A percentile compares a stretch with the other conserved stretches of the same genome.
Conservation (phyloP, 169 alveolate genomes). For the Cryptosporidium baileyi region DNA sequence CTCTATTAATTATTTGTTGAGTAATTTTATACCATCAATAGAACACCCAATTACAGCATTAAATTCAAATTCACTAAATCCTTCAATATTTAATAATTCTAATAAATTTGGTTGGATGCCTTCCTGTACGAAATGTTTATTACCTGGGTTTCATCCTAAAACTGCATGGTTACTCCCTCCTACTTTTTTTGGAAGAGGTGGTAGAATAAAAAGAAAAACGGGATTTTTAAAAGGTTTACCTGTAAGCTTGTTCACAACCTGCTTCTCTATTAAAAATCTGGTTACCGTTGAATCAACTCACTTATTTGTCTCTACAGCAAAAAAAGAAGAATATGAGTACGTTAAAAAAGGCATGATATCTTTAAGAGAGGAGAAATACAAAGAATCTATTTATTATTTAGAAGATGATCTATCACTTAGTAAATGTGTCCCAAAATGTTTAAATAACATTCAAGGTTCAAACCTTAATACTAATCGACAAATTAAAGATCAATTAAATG, state of each 20-base stretch:
- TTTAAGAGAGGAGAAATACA: slow-evolving; percentile 7
- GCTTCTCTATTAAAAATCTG: slow-evolving; percentile 23
- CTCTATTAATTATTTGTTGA: too few relatives aligned
- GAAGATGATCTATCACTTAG: not conserved
- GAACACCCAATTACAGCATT: not conserved
- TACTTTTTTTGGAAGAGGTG: slow-evolving; percentile 43
- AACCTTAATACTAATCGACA: not conserved
- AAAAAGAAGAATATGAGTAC: slow-evolving; percentile 22
- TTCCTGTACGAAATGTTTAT: slow-evolving; percentile 33
- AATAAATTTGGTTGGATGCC: not conserved
- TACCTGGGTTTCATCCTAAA: slow-evolving; percentile 60
- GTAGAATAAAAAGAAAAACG: not conserved
- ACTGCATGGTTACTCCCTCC: slow-evolving; percentile 69
- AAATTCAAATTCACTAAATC: not conserved
- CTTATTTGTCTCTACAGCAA: slow-evolving; percentile 6
- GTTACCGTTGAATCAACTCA: slow-evolving; percentile 61
- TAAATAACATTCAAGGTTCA: not conserved
- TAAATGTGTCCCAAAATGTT: not conserved
- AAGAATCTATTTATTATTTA: slow-evolving; percentile 35
- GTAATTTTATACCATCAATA: not conserved
- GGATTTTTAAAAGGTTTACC: slow-evolving; percentile 59
- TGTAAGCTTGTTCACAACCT: not conserved
- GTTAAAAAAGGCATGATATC: slow-evolving; percentile 9
- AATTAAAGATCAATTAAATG: not conserved
- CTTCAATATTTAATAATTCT: not conserved